Conservation (phyloP, 805 yeast genomes). For the Metschnikowia baotianmanensis region DNA sequence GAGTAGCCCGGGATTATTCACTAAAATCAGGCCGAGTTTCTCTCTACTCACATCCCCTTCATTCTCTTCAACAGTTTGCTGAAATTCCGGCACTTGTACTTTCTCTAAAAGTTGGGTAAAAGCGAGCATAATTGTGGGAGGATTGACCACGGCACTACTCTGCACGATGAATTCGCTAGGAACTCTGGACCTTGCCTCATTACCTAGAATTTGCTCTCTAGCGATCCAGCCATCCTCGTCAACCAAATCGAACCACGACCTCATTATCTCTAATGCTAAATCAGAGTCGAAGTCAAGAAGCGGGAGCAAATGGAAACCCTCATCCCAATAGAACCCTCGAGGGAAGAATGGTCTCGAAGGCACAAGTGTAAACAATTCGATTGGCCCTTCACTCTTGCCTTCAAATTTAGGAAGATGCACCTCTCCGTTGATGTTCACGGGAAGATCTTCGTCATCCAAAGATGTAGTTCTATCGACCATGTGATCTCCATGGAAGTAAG, state of each 20-base stretch:
- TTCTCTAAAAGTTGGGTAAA: constrained; percentile 54
- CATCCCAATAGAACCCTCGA: constrained; percentile 98
- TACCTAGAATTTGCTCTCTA: constrained; percentile 90
- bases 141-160: constrained; percentile 88
- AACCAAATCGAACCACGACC: constrained; percentile 83
- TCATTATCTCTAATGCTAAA: constrained; percentile 70
- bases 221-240: constrained; percentile 97
- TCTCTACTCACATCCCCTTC: constrained; percentile 16
- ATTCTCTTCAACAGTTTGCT: constrained; percentile 6
- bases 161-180: constrained; percentile 83
- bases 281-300: constrained; percentile 81
- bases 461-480: constrained; percentile 71
- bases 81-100: constrained; percentile 1
- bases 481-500: constrained; percentile 82
- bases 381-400: constrained; percentile 73
- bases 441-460: constrained; percentile 69
- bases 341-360: constrained; percentile 96
- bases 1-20: constrained; percentile 58
- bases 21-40: constrained; percentile 48
- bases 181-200: constrained; percentile 84
- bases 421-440: constrained; percentile 32
- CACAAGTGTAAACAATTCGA: constrained; percentile 72
- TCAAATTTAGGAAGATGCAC: constrained; percentile 32
- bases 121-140: constrained; percentile 85
- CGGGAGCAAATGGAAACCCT: constrained; percentile 90